Base-by-base conservation (phyloP, 108 stramenopile genomes). In the Bacterosira constricta region DNA sequence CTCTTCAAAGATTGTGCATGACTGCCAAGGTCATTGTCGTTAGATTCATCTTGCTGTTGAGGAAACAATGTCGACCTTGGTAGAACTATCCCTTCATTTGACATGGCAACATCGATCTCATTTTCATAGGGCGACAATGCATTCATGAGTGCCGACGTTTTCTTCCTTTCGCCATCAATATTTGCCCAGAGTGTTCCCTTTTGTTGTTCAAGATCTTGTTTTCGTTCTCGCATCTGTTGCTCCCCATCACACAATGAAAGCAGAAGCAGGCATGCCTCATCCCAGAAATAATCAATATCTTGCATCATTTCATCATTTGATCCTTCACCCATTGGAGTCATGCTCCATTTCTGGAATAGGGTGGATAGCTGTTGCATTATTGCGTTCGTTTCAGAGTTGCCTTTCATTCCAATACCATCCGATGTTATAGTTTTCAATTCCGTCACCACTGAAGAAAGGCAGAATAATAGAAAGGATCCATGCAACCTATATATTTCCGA, bases 81-180 rank as follows among this genome's bases (percentile, higher is more conserved):
- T 50, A 64, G 42, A 45, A 29, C 21, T 4, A 93, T 83, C 2
- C 74, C 77, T 47, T 89, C 83, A 35, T 66, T 54, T 25, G 82
- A 66, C 92, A 93, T 87, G 31, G 86, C 81, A 25, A 78, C 73
- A 45, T 87, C 85, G 8, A 95, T 74, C n/a, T 92, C 89, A 66
- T 90, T 90, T 52, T 92, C 93, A 46, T 58, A 78, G 0, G 83
- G 50, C 2, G 71, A 62, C 52, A 90, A 64, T 11, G 56, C 37
- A 63, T 80, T 80, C 1, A 65, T 63, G 1, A 80, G 61, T 31
- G 71, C 62, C 31, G 71, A 67, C 29, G 71, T 73, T 26, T 45
- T 69, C 71, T 58, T 80, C 57, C 79, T 54, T 44, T 68, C 61
- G 47, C 8, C 37, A 68, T 80, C 79, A 55, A 80, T 59, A 50